These are phyloP conservation scores for Globisporangium spiculum DNA, from an alignment of 352 stramenopile species.

Conservation along the genomic window DNA sequence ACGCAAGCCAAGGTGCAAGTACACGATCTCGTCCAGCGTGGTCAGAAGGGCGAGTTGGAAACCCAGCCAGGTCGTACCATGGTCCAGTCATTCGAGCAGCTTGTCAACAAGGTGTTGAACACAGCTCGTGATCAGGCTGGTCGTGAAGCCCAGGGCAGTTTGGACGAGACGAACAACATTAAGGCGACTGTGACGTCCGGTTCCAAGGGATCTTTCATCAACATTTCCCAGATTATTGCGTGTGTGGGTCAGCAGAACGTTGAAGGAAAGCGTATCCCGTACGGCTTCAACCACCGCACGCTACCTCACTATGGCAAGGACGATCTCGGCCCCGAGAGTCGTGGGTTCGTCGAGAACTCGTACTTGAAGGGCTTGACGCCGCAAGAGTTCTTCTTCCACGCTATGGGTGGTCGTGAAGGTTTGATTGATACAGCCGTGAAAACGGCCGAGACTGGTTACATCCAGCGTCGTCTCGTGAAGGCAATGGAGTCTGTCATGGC, in stretches of 20 bases:
- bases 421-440: slow-evolving; percentile 99
- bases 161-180: slow-evolving; percentile 98
- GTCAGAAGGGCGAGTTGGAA: slow-evolving; percentile 96
- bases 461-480: slow-evolving; percentile 99
- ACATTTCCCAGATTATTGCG: slow-evolving; percentile 99
- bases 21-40: slow-evolving; percentile 94
- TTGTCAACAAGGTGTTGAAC: slow-evolving; percentile 97
- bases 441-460: slow-evolving; percentile 99
- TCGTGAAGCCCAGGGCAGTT: slow-evolving; percentile 77
- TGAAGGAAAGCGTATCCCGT: slow-evolving; percentile 97
- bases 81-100: slow-evolving; percentile 98
- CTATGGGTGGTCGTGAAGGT: slow-evolving; percentile 98
- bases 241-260: slow-evolving; percentile 99
- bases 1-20: slow-evolving; percentile 97
- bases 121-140: slow-evolving; percentile 83
- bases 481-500: slow-evolving; percentile 99
- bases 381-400: slow-evolving; percentile 99
- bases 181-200: slow-evolving; percentile 99
- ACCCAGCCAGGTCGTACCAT: slow-evolving; percentile 98
- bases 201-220: slow-evolving; percentile 99
- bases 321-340: slow-evolving; percentile 96
- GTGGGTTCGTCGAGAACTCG: slow-evolving; percentile 99
- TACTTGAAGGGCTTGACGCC: slow-evolving; percentile 95
- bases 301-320: slow-evolving; percentile 96
- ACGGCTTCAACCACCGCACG: slow-evolving; percentile 94